Conservation (phyloP, 1,284 basidiomycete genomes). For the Melanopsichium pennsylvanicum region DNA sequence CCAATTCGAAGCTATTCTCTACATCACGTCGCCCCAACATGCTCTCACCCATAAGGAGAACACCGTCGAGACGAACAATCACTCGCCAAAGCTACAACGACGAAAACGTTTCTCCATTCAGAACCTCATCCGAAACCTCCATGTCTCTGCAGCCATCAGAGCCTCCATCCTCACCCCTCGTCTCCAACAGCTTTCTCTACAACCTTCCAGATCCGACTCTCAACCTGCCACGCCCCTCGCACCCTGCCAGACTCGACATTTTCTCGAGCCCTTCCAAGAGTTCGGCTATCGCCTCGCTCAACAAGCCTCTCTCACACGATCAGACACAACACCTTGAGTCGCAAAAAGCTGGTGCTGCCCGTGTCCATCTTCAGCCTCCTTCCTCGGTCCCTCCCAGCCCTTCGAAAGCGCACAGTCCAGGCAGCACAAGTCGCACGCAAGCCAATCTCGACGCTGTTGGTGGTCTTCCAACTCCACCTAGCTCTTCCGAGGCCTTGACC, state of each 20-base stretch:
- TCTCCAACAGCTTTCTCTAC: slow-evolving; percentile 43
- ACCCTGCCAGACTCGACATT: not conserved
- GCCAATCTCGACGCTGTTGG: slow-evolving; percentile 28
- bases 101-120: slow-evolving; percentile 28
- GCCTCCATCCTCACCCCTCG: slow-evolving; percentile 26
- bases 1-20: not conserved
- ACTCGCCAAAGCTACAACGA: slow-evolving; percentile 11
- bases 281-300: slow-evolving; percentile 23
- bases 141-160: slow-evolving; percentile 13
- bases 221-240: slow-evolving; percentile 4
- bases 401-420: slow-evolving; percentile 6
- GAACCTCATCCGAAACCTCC: slow-evolving; percentile 5
- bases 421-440: slow-evolving; percentile 1
- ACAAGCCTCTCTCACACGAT: slow-evolving; percentile 28
- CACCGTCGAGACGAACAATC: slow-evolving; percentile 6
- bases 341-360: slow-evolving; percentile 7
- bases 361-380: not conserved
- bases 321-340: slow-evolving; percentile 23
- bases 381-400: slow-evolving; percentile 2
- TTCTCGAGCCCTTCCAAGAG: slow-evolving; percentile 23
- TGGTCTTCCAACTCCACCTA: slow-evolving; percentile 36
- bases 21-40: too few species aligned
- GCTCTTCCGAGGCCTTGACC: slow-evolving; percentile 30
- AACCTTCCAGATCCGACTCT: slow-evolving; percentile 40
- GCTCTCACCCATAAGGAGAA: slow-evolving; percentile 21